A percentile compares a stretch with the other conserved stretches of the same genome.
phyloP scores from a whole-genome alignment of 1,284 basidiomycete genomes.

The Volvariella volvacea region DNA sequence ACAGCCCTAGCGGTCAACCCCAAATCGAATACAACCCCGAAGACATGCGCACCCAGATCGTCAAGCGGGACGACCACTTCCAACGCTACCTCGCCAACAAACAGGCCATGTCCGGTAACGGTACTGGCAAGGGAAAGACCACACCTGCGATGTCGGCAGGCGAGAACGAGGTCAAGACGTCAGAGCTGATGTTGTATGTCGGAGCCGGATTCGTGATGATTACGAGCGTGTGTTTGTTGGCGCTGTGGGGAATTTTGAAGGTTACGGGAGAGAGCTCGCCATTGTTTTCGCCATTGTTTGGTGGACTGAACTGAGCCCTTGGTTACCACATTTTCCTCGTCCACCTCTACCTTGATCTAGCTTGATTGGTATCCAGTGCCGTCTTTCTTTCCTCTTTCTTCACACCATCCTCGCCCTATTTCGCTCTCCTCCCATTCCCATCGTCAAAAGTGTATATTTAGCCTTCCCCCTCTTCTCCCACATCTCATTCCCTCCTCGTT shows the following conservation, averaged over 20 bases:
- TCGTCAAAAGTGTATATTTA: too few relatives aligned
- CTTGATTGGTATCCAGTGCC: too few relatives aligned
- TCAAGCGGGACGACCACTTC: constrained; percentile 30
- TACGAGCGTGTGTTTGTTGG: constrained; percentile 19
- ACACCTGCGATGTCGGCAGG: constrained; percentile 5
- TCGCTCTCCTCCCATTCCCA: too few relatives aligned
- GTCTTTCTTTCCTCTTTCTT: neutral
- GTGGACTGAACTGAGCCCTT: too few relatives aligned
- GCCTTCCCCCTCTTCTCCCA: too few relatives aligned
- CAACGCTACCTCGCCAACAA: constrained; percentile 34
- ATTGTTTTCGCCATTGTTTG: too few relatives aligned
- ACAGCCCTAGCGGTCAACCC: constrained; percentile 15
- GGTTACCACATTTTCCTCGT: too few relatives aligned
- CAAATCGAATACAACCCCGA: constrained; percentile 33
- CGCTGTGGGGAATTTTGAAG: neutral
- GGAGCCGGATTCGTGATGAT: constrained; percentile 35
- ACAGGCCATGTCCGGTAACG: constrained; percentile 27
- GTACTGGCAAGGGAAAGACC: constrained; percentile 17
- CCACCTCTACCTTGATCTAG: too few relatives aligned
- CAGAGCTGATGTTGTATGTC: constrained; percentile 27
- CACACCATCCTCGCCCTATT: too few relatives aligned
- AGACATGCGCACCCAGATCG: constrained; percentile 54
- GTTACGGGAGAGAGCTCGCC: neutral
- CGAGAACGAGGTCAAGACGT: constrained; percentile 4
- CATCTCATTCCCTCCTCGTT: too few relatives aligned